phyloP scores from a whole-genome alignment of 129 eudicot genomes.

The Flaveria robusta region DNA sequence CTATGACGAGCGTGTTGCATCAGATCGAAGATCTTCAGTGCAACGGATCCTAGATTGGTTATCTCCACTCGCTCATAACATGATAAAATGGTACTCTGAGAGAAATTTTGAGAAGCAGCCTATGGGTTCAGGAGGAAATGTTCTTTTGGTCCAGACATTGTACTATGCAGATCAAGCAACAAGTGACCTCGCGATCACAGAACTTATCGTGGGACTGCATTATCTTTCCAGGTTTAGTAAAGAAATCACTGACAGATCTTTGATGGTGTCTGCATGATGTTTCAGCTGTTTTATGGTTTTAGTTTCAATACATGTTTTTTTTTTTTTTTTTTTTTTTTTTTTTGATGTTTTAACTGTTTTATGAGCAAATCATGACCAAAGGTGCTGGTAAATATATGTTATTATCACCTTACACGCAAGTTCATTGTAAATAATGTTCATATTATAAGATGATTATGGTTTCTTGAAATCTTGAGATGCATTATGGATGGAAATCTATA shows the following conservation, averaged over 20 bases:
- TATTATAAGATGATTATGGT: slow-evolving; percentile 16
- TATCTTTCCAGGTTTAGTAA: slow-evolving; percentile 56
- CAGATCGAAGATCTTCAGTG: slow-evolving; percentile 54
- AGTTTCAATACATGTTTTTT: background rate
- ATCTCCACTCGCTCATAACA: slow-evolving; percentile 93
- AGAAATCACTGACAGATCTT: slow-evolving; percentile 46
- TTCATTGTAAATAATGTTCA: background rate
- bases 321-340: background rate
- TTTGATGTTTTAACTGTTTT: background rate
- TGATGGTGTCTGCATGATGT: slow-evolving; percentile 41
- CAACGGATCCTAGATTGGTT: slow-evolving; percentile 81
- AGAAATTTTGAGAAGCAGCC: slow-evolving; percentile 82
- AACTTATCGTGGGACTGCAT: slow-evolving; percentile 83
- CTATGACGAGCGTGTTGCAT: slow-evolving; percentile 55
- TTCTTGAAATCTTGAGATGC: slow-evolving; percentile 14
- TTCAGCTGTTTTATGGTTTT: slow-evolving; percentile 11
- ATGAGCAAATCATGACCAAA: slow-evolving; percentile 8
- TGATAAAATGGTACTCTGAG: slow-evolving; percentile 85
- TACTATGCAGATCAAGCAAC: slow-evolving; percentile 70
- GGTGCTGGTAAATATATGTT: background rate
- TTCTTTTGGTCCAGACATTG: slow-evolving; percentile 82
- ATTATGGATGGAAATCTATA: background rate
- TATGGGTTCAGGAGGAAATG: slow-evolving; percentile 48
- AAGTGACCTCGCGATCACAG: slow-evolving; percentile 74
- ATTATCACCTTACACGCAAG: background rate